phyloP scores from a whole-genome alignment of 441 rosid species.

The Gossypium aridum region DNA sequence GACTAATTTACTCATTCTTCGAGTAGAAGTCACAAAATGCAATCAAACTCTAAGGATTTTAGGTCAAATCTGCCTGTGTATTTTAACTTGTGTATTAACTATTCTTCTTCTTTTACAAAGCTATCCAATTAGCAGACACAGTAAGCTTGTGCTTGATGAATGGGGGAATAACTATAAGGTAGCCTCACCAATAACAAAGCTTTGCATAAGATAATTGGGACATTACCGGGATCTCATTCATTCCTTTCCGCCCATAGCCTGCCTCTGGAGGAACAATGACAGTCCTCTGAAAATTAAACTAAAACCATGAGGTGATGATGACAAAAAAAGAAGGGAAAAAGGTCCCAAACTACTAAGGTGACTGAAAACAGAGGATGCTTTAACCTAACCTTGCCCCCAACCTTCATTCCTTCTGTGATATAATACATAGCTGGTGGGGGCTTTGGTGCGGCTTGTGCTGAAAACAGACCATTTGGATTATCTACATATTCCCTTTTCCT shows the following conservation, averaged over 20 bases:
- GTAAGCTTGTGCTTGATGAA: background rate
- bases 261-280: slow-evolving; percentile 83
- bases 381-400: slow-evolving; percentile 93
- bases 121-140: background rate
- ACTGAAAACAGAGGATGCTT: background rate
- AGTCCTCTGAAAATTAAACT: slow-evolving; percentile 49
- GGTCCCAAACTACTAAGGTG: background rate
- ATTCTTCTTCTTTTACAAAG: too few species aligned
- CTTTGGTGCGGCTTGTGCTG: slow-evolving; percentile 80
- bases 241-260: slow-evolving; percentile 79
- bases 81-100: too few species aligned
- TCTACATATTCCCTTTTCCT: slow-evolving; percentile 79
- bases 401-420: slow-evolving; percentile 78
- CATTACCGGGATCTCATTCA: slow-evolving; percentile 88
- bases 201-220: background rate
- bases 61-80: too few species aligned
- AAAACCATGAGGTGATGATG: background rate
- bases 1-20: too few species aligned
- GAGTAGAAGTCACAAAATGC: too few species aligned
- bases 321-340: background rate
- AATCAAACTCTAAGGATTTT: too few species aligned
- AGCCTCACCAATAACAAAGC: slow-evolving; percentile 2
- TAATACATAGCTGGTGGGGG: slow-evolving; percentile 71
- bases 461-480: slow-evolving; percentile 87
- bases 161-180: background rate